Base-by-base conservation (phyloP, 75 land plant genomes). In the Larix kaempferi region DNA sequence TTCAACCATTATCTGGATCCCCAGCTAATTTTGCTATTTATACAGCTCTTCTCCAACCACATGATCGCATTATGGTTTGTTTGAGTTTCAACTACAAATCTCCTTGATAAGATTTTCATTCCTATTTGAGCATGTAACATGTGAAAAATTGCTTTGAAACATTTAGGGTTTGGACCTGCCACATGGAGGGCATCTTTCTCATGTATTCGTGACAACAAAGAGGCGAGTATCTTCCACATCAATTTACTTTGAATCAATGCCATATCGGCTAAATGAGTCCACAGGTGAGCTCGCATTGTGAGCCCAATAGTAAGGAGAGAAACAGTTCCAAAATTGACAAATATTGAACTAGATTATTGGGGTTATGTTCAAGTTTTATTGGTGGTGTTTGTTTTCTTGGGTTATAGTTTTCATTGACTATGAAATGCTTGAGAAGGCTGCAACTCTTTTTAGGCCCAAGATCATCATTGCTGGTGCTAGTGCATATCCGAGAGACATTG, bases 11-110 rank as follows among this genome's bases (percentile, higher is more conserved):
- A 57, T 95, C 98, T 58, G 98, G 98, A 26, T 91, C 94, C n/a
- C 98, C 98, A 41, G 98, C 98, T 66, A 95, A 93, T 80, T 95
- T 95, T 84, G 96, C 86, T 67, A 96, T 91, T 44, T 95, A 93
- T 74, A 95, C 96, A 71, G 98, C 96, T 39, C 78, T 95, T 71
- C 91, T 93, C 71, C 88, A 81, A 25, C 98, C 98, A 62, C 98
- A 93, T 87, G 98, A 95, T 75, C 82, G 96, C n/a, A 93, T 95
- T 26, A 94, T 94, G 98, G 96, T 93, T 77, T 29, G 84, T 74
- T 22, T n/a, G 61, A 4, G 25, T 23, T 14, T 8, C 27, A n/a
- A 44, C 27, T 80, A 56, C 71, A 65, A 19, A 52, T 15, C 52
- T 79, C 29, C 60, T 80, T 39, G 26, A 44, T 23, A 21, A 52